Conservation (phyloP, 495 filamentous ascomycete species). For the Clohesyomyces aquaticus region DNA sequence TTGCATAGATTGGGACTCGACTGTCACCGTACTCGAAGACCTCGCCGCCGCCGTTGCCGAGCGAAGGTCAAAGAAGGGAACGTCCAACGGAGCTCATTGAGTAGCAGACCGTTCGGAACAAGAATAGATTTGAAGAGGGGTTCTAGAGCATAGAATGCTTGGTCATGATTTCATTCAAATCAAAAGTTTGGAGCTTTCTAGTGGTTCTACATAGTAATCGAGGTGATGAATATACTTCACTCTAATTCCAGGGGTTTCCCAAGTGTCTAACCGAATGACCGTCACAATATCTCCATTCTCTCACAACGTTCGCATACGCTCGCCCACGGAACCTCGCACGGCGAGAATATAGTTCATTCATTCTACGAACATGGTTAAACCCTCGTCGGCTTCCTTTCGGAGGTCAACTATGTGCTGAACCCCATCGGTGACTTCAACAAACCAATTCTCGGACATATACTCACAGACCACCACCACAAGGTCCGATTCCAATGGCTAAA, state of each 20-base stretch:
- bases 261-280: neutral
- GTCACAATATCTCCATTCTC: too few species aligned
- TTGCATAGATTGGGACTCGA: slow-evolving; percentile 92
- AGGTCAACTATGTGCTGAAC: slow-evolving; percentile 18
- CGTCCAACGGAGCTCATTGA: slow-evolving; percentile 17
- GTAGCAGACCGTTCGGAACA: neutral
- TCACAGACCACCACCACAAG: slow-evolving; percentile 30
- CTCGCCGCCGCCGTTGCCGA: slow-evolving; percentile 83
- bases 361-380: slow-evolving; percentile 10
- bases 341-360: too few species aligned
- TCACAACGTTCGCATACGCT: too few species aligned
- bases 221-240: neutral
- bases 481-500: slow-evolving; percentile 14
- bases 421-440: slow-evolving; percentile 19
- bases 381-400: too few species aligned
- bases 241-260: neutral
- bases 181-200: neutral
- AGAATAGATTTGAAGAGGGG: neutral
- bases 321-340: too few species aligned
- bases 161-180: neutral
- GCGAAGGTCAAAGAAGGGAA: slow-evolving; percentile 56
- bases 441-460: slow-evolving; percentile 13
- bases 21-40: slow-evolving; percentile 80
- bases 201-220: neutral
- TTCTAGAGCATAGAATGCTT: neutral